Evolutionary conservation across 441 rosid species (phyloP), one percentile per base, ranked within the genome.

Genomic region (Lepidium campestre): DNA sequence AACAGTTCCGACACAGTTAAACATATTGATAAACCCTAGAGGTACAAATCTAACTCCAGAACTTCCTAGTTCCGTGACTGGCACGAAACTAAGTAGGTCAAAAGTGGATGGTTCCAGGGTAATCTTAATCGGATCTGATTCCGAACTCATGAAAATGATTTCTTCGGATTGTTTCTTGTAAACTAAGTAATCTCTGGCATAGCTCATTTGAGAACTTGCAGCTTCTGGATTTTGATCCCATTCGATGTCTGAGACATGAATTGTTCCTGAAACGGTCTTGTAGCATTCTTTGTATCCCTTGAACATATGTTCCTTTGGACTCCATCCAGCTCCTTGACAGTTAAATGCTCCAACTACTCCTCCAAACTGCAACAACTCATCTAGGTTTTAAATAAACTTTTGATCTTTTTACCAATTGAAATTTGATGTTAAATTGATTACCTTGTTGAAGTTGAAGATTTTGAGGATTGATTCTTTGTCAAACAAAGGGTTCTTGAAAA

Each of bases 321-420:
- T 85, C 96, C 97, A 91, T 0, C 93, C 96, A 22, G 86, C 88
- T 71, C 97, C 92, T 86, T 87, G 90, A 67, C 94, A 91, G 68
- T 91, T 91, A 70, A 91, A 89, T 48, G 90, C 89, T 67, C 96
- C 96, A 57, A 91, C 78, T 32, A 89, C 96, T 4, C 87, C 96
- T 73, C 91, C 91, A 65, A 46, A 83, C 93, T 91, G 75, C 35
- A 67, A 27, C 6, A 45, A 29, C 49, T 6, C 60, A 39, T 39
- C 4, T 5, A 2, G 27, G 7, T 15, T 52, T 62, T 15, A 32
- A 37, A 2, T 42, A 40, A 42, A 65, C 10, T 57, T 42, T 14
- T 20, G 0, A 72, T 34, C 45, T 40, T 47, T 29, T 31, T 25
- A 37, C 22, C 31, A 29, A 11, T 7, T 8, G 20, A 31, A 31